A percentile compares a stretch with the other conserved stretches of the same genome.
These are phyloP conservation scores for Vaccinium macrocarpon DNA, from an alignment of 148 eudicot genomes.

Conservation along the genomic window DNA sequence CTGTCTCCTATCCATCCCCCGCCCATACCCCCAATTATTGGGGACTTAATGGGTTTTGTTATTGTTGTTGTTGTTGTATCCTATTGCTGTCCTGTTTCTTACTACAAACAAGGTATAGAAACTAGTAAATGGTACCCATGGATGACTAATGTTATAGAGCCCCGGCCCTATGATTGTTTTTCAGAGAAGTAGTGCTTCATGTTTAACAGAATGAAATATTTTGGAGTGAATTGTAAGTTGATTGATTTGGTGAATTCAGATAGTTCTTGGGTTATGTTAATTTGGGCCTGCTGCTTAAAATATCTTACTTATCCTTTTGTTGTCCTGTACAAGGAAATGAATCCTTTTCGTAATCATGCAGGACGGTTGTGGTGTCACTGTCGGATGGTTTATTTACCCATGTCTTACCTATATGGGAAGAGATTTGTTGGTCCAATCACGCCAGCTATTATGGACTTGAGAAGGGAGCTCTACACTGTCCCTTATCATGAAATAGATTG, in stretches of 20 bases:
- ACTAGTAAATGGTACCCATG: no score
- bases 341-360: slow-evolving; percentile 24
- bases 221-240: background rate
- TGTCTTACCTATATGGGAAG: slow-evolving; percentile 95
- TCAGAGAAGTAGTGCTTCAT: background rate
- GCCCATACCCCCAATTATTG: no score
- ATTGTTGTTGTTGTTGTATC: no score
- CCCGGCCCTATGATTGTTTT: background rate
- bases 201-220: background rate
- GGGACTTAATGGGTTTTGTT: no score
- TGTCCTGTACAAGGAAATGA: slow-evolving; percentile 13
- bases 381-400: slow-evolving; percentile 96
- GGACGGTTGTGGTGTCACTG: slow-evolving; percentile 99
- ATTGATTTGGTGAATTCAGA: background rate
- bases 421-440: slow-evolving; percentile 96
- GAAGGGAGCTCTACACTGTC: slow-evolving; percentile 71
- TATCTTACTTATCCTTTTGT: background rate
- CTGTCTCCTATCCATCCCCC: no score
- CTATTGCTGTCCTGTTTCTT: background rate
- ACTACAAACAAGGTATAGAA: no score
- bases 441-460: slow-evolving; percentile 71
- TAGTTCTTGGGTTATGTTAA: background rate
- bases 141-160: no score
- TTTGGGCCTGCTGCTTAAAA: background rate
- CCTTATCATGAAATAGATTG: slow-evolving; percentile 93